phyloP scores from a whole-genome alignment of 2,329 filamentous ascomycete genomes.

The Cyphellophora attinorum region DNA sequence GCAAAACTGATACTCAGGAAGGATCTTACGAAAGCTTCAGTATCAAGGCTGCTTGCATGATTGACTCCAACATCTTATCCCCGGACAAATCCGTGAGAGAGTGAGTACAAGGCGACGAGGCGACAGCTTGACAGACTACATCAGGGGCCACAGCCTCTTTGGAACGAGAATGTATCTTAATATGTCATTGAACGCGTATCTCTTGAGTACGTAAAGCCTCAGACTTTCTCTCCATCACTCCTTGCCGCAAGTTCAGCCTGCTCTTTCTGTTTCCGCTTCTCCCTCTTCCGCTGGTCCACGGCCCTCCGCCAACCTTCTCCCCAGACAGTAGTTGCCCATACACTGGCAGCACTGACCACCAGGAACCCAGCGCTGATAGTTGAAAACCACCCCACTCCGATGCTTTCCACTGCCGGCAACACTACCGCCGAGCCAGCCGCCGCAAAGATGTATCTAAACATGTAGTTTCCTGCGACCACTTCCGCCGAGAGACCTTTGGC shows the following conservation, averaged over 20 bases:
- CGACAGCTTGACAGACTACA: too few relatives aligned
- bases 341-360: conserved; percentile 32
- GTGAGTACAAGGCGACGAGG: too few relatives aligned
- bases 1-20: too few relatives aligned
- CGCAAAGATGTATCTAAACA: conserved; percentile 66
- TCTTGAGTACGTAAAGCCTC: too few relatives aligned
- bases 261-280: conserved; percentile 22
- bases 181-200: too few relatives aligned
- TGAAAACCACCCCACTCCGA: conserved; percentile 74
- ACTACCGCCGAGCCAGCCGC: conserved; percentile 62
- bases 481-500: conserved; percentile 51
- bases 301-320: conserved; percentile 43
- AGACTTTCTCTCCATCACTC: conserved; percentile 3
- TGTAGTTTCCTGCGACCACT: conserved; percentile 72
- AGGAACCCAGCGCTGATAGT: conserved; percentile 57
- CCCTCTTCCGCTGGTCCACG: conserved; percentile 41
- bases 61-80: too few relatives aligned
- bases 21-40: too few relatives aligned
- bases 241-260: conserved; percentile 8
- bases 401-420: conserved; percentile 61
- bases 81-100: too few relatives aligned
- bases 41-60: too few relatives aligned
- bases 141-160: too few relatives aligned
- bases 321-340: conserved; percentile 41
- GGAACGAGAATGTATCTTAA: too few relatives aligned